Base-by-base conservation (phyloP, 768 basidiomycete species). In the Lactifluus echinatus region DNA sequence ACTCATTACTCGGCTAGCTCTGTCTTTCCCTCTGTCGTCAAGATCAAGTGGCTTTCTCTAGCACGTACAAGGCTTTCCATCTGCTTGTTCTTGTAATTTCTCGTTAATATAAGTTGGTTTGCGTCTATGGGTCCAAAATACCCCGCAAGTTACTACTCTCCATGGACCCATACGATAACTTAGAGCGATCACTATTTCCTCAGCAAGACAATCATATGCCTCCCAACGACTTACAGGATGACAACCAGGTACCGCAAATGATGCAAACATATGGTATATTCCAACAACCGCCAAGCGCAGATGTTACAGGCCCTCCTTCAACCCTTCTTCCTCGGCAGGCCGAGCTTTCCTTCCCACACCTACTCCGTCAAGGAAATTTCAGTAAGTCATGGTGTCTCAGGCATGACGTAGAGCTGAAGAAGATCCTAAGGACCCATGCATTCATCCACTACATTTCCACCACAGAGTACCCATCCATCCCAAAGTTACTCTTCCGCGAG, bases 71-170 rank as follows among this genome's bases (percentile, higher is more conserved):
- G 33, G 28, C 17, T 23, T 21, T 36, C 26, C 34, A 2, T 23
- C 42, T 1, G 34, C 21, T 12, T n/a, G 28, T 51, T 50, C 50
- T 57, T 57, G 56, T 57, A 31, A 19, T 51, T 21, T 26, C 50
- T 39, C 23, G 12, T 37, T 19, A 45, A 51, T 57, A 57, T 51
- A 33, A 43, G 26, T n/a, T 31, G n/a, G 28, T 39, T 7, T 33
- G 7, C 26, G 14, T 15, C 26, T 39, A 44, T 52, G 26, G 56
- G 6, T 45, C 34, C 34, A 26, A 26, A 33, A 24, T 28, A 21
- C 31, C 5, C 33, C 26, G 43, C 15, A 11, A 8, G 36, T 12
- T 46, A 45, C 26, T 23, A 11, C 10, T 17, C 33, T 17, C 3
- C 36, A 39, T 45, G 50, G 36, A 51, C 28, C 4, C 43, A 17